Percentiles rank a stretch among this genome's conserved stretches.
Conservation (phyloP, 257 asterid species). For the Scutellaria baicalensis region DNA sequence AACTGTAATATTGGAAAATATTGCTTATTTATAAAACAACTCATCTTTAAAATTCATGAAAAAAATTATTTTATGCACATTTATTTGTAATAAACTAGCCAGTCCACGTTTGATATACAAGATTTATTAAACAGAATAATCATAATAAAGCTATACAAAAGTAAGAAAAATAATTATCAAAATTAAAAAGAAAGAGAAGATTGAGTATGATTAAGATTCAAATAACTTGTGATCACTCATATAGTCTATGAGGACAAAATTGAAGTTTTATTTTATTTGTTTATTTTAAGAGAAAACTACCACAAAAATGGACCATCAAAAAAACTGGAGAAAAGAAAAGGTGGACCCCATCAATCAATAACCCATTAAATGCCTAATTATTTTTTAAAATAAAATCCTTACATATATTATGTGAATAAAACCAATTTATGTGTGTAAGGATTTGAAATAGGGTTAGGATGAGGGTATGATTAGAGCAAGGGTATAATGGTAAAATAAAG, state of each 20-base stretch:
- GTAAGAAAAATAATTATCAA: too few species aligned
- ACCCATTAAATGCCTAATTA: conserved; percentile 57
- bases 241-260: conserved; percentile 5
- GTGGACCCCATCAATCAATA: conserved; percentile 43
- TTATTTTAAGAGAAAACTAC: conserved; percentile 17
- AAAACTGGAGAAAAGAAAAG: conserved; percentile 21
- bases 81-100: too few species aligned
- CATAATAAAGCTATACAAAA: too few species aligned
- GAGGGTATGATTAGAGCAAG: too few species aligned
- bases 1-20: too few species aligned
- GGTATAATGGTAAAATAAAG: background rate
- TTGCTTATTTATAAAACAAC: too few species aligned
- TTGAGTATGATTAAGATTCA: conserved; percentile 40
- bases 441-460: too few species aligned
- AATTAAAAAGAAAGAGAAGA: conserved; percentile 6
- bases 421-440: background rate
- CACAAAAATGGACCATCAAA: conserved; percentile 42
- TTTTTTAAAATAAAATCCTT: too few species aligned
- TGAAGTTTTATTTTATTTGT: background rate
- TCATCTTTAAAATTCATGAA: too few species aligned
- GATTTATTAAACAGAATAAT: too few species aligned
- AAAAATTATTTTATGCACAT: too few species aligned
- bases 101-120: too few species aligned
- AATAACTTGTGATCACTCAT: conserved; percentile 17
- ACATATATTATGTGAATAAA: conserved; percentile 25